These are phyloP conservation scores for Lipomyces lipofer DNA, from an alignment of 805 yeast genomes.

Conservation along the genomic window DNA sequence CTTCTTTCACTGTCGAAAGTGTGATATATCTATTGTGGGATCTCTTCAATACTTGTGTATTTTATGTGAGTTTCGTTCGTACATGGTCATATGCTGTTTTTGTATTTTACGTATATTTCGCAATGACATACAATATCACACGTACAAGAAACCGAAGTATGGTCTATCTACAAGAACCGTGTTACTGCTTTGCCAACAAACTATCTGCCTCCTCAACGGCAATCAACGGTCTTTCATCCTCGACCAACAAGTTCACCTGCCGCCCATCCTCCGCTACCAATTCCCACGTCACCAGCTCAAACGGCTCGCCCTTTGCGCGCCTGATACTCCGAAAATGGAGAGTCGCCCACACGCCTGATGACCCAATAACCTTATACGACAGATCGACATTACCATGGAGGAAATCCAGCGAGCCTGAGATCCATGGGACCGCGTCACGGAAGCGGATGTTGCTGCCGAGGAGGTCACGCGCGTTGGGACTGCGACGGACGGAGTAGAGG, in stretches of 20 bases:
- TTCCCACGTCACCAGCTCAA: conserved; percentile 64
- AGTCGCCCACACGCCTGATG: conserved; percentile 49
- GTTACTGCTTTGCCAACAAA: conserved; percentile 2
- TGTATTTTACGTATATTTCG: neutral
- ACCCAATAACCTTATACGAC: conserved; percentile 68
- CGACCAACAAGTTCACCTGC: conserved; percentile 43
- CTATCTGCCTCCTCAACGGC: neutral
- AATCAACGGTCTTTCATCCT: conserved; percentile 37
- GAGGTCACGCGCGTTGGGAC: conserved; percentile 57
- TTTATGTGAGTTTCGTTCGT: too few species aligned
- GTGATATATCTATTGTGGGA: too few species aligned
- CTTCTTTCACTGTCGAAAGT: too few species aligned
- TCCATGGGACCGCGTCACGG: conserved; percentile 82
- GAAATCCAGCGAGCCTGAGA: conserved; percentile 78
- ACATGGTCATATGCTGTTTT: neutral
- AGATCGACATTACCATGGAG: conserved; percentile 80
- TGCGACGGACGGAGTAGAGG: conserved; percentile 79
- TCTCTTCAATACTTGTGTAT: too few species aligned
- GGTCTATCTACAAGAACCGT: neutral
- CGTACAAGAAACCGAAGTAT: neutral
- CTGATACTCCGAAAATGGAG: conserved; percentile 71
- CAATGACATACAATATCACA: neutral
- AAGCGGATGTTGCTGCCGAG: conserved; percentile 79
- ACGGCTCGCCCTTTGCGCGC: conserved; percentile 57
- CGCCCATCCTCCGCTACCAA: conserved; percentile 51